Percentiles rank a stretch among this genome's conserved stretches.
Conservation (phyloP, 2,329 filamentous ascomycete species). For the Metarhizium rileyi region DNA sequence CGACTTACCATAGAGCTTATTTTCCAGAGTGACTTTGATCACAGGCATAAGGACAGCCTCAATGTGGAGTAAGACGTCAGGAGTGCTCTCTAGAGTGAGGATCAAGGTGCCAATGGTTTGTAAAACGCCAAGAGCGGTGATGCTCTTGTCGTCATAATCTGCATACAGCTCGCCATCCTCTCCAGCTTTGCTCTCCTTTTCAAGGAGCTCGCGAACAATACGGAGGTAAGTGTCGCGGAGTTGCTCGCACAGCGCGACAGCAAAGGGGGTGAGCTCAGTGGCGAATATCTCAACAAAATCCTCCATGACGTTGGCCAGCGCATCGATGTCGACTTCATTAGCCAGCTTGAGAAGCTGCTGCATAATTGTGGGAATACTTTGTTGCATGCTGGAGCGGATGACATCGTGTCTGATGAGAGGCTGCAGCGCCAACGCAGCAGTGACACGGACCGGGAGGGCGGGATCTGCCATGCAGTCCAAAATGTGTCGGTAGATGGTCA, state of each 20-base stretch:
- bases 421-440: constrained; percentile 86
- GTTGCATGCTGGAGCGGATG: constrained; percentile 91
- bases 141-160: constrained; percentile 98
- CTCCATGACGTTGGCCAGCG: constrained; percentile 97
- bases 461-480: constrained; percentile 92
- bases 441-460: constrained; percentile 88
- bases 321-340: constrained; percentile 96
- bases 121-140: constrained; percentile 88
- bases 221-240: constrained; percentile 91
- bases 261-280: constrained; percentile 92
- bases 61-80: constrained; percentile 86
- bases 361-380: constrained; percentile 98
- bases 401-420: constrained; percentile 92
- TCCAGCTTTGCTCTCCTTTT: constrained; percentile 70
- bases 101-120: constrained; percentile 98
- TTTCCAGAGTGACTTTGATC: constrained; percentile 89
- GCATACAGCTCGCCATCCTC: constrained; percentile 72
- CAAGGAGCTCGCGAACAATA: constrained; percentile 83
- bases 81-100: constrained; percentile 91
- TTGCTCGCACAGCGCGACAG: constrained; percentile 91
- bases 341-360: constrained; percentile 94
- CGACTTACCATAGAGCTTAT: constrained; percentile 77
- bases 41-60: constrained; percentile 96
- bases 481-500: constrained; percentile 94
- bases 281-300: constrained; percentile 99